Evolutionary conservation across 2,329 filamentous ascomycete species (phyloP).

Genomic region (Neonectria faginata): DNA sequence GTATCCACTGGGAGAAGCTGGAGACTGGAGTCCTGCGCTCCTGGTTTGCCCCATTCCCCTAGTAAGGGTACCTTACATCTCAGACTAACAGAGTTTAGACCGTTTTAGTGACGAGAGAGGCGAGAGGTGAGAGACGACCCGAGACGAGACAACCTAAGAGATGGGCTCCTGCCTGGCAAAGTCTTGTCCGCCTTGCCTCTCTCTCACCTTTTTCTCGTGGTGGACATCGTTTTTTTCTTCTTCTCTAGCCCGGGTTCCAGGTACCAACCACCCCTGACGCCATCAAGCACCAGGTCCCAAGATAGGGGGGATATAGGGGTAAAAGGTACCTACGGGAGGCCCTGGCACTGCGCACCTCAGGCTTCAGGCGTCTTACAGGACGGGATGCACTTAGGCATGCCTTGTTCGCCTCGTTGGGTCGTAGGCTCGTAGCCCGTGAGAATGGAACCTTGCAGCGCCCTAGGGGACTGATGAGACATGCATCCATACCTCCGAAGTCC

Average conservation of each 20-base stretch:
- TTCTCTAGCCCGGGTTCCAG: constrained; percentile 6
- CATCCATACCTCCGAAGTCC: neutral
- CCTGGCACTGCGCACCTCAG: constrained; percentile 15
- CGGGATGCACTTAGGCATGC: constrained; percentile 7
- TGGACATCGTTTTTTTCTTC: neutral
- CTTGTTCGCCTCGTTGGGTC: constrained; percentile 14
- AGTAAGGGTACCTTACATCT: constrained; percentile 25
- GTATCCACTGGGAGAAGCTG: neutral
- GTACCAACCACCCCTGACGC: constrained; percentile 37
- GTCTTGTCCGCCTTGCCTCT: constrained; percentile 7
- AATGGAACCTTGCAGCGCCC: constrained; percentile 17
- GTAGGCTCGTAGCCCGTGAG: constrained; percentile 11
- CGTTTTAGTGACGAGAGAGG: constrained; percentile 11
- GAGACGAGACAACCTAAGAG: constrained; percentile 20
- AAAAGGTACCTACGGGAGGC: constrained; percentile 15
- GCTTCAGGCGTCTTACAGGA: constrained; percentile 13
- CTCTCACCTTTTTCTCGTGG: neutral
- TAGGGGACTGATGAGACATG: neutral
- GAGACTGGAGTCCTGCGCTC: constrained; percentile 7
- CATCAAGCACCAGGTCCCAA: constrained; percentile 34
- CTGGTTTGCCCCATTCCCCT: constrained; percentile 22
- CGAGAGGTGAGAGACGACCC: constrained; percentile 12
- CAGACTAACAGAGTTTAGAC: constrained; percentile 25
- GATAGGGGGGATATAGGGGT: constrained; percentile 37
- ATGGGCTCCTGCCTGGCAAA: constrained; percentile 9